Evolutionary conservation across 805 yeast species (phyloP), one percentile per base, ranked within the genome.

Genomic region (Ogataea chonburiensis): DNA sequence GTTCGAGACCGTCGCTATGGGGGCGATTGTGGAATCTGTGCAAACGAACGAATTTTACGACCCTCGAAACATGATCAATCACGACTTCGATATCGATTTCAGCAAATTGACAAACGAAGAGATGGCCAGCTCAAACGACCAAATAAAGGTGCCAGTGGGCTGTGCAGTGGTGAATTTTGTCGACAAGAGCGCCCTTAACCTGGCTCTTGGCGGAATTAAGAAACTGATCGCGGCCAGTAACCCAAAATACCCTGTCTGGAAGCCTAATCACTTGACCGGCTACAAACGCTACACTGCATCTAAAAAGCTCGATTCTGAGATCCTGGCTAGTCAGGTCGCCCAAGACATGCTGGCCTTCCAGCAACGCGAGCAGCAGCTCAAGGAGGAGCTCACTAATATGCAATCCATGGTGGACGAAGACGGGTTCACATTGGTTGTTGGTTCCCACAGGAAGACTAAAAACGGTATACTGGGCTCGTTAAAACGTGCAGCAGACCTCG

Each of bases 351-450:
- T 61, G 18, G 75, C 75, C 8, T 91, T 88, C 61, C 85, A 82
- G 50, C 63, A 69, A 37, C 75, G 79, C 17, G 98, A 91, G 57
- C 71, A 70, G 43, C 76, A 72, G 41, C 76, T 79, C 2, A 66
- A 67, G 18, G 79, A 77, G 23, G 73, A 71, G 31, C 59, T 81
- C 32, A 70, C 71, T 37, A 67, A 67, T 8, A 77, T 77, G 66
- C 71, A 73, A 17, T 70, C 75, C 28, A 52, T 75, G 20, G 93
- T 88, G 3, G 98, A 89, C 58, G 96, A 84, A 46, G 97, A 89
- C 58, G 98, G 97, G 3, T 89, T 89, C 64, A 87, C 95, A 1
- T 65, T 85, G 53, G 98, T 89, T 28, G 95, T 88, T 14, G 87
- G 93, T 8, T 72, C 86, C 32, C 89, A 86, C 55, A 75, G 95